A percentile compares a stretch with the other conserved stretches of the same genome.
Conservation (phyloP, 352 stramenopile genomes). For the Phytopythium ostracodes region DNA sequence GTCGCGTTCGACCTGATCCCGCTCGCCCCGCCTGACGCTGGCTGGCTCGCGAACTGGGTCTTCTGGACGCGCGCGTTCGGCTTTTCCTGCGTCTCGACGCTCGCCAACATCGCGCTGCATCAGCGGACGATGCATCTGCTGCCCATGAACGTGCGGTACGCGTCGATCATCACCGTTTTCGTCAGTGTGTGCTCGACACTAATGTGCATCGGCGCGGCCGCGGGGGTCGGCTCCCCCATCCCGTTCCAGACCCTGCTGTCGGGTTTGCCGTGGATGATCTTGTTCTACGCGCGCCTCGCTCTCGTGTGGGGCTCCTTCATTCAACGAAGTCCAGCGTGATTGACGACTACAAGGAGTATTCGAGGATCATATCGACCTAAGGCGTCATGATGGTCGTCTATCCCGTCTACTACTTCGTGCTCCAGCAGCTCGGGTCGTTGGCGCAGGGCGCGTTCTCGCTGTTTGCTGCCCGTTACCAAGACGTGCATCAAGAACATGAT, state of each 20-base stretch:
- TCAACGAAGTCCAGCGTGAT: conserved; percentile 8
- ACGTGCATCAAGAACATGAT: conserved; percentile 20
- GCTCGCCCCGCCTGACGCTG: conserved; percentile 11
- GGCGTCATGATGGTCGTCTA: conserved; percentile 13
- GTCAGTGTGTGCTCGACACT: neutral
- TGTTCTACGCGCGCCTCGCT: conserved; percentile 2
- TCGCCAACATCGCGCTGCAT: conserved; percentile 12
- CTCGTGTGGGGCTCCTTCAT: conserved; percentile 13
- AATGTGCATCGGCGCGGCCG: conserved; percentile 3
- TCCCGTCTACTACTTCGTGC: conserved; percentile 19
- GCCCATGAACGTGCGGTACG: conserved; percentile 2
- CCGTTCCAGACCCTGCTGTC: conserved; percentile 12
- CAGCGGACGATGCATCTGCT: conserved; percentile 10
- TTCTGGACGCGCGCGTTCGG: conserved; percentile 17
- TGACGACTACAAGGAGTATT: conserved; percentile 6
- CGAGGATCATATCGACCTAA: conserved; percentile 14
- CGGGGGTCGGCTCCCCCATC: conserved; percentile 12
- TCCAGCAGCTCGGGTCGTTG: conserved; percentile 9
- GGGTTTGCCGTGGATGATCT: conserved; percentile 9
- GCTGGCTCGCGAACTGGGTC: conserved; percentile 7
- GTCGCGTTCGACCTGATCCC: conserved; percentile 13
- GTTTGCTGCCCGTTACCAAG: conserved; percentile 18
- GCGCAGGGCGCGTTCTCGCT: conserved; percentile 11
- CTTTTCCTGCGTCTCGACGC: conserved; percentile 9
- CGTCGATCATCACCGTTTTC: conserved; percentile 6